These are phyloP conservation scores for Diaporthe vaccinii DNA, from an alignment of 2,329 filamentous ascomycete genomes.

Conservation along the genomic window DNA sequence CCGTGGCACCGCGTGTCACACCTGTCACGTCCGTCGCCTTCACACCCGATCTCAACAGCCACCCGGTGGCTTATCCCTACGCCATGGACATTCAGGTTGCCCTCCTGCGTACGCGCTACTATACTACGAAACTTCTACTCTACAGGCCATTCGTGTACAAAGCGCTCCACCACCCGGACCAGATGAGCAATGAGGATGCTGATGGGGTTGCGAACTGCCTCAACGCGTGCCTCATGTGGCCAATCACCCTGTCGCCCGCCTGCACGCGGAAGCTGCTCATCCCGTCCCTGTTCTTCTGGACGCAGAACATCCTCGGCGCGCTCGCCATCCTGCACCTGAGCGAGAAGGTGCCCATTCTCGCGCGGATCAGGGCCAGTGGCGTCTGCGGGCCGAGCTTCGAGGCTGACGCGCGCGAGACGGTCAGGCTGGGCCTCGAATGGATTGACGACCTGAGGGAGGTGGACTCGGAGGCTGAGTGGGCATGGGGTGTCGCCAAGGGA, in stretches of 20 bases:
- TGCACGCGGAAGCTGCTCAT: constrained; percentile 70
- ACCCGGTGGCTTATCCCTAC: constrained; percentile 62
- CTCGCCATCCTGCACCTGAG: constrained; percentile 69
- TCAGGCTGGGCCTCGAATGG: constrained; percentile 70
- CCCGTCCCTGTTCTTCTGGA: constrained; percentile 72
- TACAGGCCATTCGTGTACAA: constrained; percentile 72
- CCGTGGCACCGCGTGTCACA: not conserved
- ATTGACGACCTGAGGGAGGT: constrained; percentile 67
- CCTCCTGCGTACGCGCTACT: constrained; percentile 69
- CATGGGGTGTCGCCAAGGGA: constrained; percentile 64
- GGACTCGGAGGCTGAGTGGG: constrained; percentile 69
- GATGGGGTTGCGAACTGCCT: constrained; percentile 69
- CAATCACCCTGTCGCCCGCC: constrained; percentile 68
- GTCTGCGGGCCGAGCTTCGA: constrained; percentile 65
- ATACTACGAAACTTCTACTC: constrained; percentile 70
- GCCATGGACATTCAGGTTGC: constrained; percentile 70
- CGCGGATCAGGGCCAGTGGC: constrained; percentile 59
- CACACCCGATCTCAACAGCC: constrained; percentile 58
- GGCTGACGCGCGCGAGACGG: constrained; percentile 62
- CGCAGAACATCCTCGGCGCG: constrained; percentile 71
- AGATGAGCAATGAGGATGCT: constrained; percentile 66
- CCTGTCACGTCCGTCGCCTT: constrained; percentile 54
- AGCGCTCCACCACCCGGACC: constrained; percentile 68
- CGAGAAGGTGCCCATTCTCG: constrained; percentile 63
- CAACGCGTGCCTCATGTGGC: constrained; percentile 70